Conservation (phyloP, 768 basidiomycete species). For the Psilocybe cyanescens region DNA sequence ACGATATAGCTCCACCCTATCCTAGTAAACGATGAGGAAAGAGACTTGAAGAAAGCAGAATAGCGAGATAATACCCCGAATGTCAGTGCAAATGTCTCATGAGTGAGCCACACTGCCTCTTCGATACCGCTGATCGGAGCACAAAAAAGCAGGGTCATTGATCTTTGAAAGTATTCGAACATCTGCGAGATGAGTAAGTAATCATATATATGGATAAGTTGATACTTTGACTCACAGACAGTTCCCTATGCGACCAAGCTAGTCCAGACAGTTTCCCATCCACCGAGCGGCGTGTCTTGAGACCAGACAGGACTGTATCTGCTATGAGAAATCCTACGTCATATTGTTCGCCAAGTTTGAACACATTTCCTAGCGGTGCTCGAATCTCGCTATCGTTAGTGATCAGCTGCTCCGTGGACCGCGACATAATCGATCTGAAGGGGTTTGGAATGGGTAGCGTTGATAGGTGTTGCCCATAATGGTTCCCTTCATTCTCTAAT, state of each 20-base stretch:
- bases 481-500: constrained; percentile 31
- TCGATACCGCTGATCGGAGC: constrained; percentile 28
- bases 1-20: constrained; percentile 40
- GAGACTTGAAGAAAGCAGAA: neutral
- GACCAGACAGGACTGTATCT: constrained; percentile 22
- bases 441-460: constrained; percentile 54
- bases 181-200: constrained; percentile 28
- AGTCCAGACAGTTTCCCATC: constrained; percentile 40
- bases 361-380: constrained; percentile 1
- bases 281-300: constrained; percentile 26
- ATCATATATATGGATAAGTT: neutral
- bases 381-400: constrained; percentile 17
- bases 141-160: constrained; percentile 33
- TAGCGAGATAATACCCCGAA: constrained; percentile 35
- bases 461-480: constrained; percentile 36
- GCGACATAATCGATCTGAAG: constrained; percentile 58
- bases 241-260: constrained; percentile 49
- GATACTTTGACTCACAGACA: constrained; percentile 36
- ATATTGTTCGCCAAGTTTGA: constrained; percentile 24
- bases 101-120: constrained; percentile 41
- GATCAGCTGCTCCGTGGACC: constrained; percentile 50
- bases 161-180: constrained; percentile 37
- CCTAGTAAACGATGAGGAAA: constrained; percentile 29
- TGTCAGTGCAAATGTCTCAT: constrained; percentile 40
- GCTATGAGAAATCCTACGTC: constrained; percentile 26